Evolutionary conservation across 345 rosid genomes (phyloP).

Genomic region (Brassica incana): DNA sequence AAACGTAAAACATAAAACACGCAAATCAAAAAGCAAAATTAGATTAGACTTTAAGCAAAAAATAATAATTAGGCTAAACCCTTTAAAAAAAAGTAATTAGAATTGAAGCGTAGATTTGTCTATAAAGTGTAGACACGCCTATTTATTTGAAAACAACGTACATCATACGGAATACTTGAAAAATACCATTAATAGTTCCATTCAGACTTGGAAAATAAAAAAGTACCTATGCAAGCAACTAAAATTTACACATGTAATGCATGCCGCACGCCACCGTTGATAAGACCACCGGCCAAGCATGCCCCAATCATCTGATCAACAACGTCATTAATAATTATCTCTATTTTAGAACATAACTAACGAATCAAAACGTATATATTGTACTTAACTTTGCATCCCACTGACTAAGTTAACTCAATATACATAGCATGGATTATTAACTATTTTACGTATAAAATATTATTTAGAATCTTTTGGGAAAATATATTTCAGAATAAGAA

Average conservation of each 20-base stretch:
- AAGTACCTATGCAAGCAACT: neutral
- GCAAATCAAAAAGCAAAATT: neutral
- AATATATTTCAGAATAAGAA: neutral
- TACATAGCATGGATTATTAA: neutral
- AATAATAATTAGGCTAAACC: too few species aligned
- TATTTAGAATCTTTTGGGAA: neutral
- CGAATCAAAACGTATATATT: neutral
- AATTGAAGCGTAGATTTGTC: neutral
- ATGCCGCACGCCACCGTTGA: conserved; percentile 19
- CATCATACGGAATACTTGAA: neutral
- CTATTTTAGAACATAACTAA: neutral
- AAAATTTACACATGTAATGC: neutral
- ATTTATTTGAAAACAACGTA: neutral
- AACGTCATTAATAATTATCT: too few species aligned
- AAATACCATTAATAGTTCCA: neutral
- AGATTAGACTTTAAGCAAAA: neutral
- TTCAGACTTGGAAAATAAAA: neutral
- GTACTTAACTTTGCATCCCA: neutral
- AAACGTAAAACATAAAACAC: neutral
- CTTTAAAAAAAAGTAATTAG: too few species aligned
- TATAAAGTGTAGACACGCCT: neutral
- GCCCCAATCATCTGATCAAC: neutral
- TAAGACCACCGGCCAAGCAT: conserved; percentile 11
- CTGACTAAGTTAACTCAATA: neutral
- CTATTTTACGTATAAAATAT: neutral